These are phyloP conservation scores for Astrocystis sublimbata DNA, from an alignment of 495 filamentous ascomycete genomes.

Conservation along the genomic window DNA sequence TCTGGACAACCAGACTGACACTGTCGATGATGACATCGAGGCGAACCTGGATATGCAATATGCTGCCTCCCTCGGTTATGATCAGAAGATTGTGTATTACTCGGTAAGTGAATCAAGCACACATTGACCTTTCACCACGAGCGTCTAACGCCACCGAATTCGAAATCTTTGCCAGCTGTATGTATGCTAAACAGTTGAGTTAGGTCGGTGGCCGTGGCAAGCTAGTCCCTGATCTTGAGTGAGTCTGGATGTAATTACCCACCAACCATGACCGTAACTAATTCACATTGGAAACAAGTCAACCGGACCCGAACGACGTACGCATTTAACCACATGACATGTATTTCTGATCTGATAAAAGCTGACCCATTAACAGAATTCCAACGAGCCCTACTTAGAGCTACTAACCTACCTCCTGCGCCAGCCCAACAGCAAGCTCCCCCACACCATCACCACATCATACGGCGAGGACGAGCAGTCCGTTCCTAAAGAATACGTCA, in stretches of 20 bases:
- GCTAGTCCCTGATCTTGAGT: constrained; percentile 42
- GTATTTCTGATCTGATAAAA: too few species aligned
- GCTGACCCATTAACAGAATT: constrained; percentile 34
- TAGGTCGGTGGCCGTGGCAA: constrained; percentile 39
- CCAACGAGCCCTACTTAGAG: constrained; percentile 77
- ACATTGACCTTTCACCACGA: neutral
- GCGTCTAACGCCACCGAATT: too few species aligned
- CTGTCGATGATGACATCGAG: constrained; percentile 52
- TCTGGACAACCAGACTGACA: constrained; percentile 46
- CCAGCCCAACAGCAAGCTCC: constrained; percentile 55
- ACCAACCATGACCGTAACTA: neutral
- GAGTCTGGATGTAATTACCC: constrained; percentile 3
- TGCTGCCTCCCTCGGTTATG: constrained; percentile 55
- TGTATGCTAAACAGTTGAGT: neutral
- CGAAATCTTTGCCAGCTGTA: neutral
- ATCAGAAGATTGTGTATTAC: constrained; percentile 46
- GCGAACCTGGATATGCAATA: constrained; percentile 80
- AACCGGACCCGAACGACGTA: constrained; percentile 25
- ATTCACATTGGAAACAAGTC: constrained; percentile 20
- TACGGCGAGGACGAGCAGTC: constrained; percentile 83
- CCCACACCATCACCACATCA: constrained; percentile 72
- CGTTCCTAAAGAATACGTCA: constrained; percentile 65
- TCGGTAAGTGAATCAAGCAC: constrained; percentile 12
- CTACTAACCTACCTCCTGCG: constrained; percentile 59
- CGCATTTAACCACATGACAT: neutral